Evolutionary conservation across 2,329 filamentous ascomycete species (phyloP), one percentile per base, ranked within the genome.

Genomic region (Colletotrichum salicis): DNA sequence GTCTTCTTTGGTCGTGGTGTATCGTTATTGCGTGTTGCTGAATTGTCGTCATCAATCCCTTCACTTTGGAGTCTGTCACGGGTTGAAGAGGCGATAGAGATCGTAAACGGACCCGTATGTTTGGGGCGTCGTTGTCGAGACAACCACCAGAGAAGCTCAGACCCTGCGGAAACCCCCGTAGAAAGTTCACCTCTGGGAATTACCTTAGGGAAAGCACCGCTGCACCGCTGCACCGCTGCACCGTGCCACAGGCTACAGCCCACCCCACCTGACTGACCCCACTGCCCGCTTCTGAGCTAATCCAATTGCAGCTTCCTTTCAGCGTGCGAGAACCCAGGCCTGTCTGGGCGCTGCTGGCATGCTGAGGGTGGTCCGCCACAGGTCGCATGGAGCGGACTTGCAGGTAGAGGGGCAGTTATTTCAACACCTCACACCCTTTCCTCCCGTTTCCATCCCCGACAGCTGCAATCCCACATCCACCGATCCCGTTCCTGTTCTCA

Each of bases 361-460:
- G 69, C 55, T 64, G 51, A 72, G 45, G 64, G 66, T 66, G 70
- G 67, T 62, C 67, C 70, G 61, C 70, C 70, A 71, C 56, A 48
- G 67, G 70, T 66, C 61, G 66, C 70, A 71, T 67, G 64, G 52
- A 69, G 65, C 59, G 56, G 62, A 59, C 62, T 74, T 87, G 84
- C 87, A 90, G 70, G 83, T 80, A 78, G 75, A 68, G 72, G 64
- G 72, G 69, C 72, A 67, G 67, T 73, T 74, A 72, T 88, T 74
- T 74, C 68, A 81, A 78, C 75, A 74, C 77, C 76, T 79, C 76
- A 70, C 70, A 76, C 70, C 72, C 67, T 69, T 67, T 73, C 75
- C 74, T 77, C 76, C 73, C 72, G 73, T 73, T 81, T 80, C 79
- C 80, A 77, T 82, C 80, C 56, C 67, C 57, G 67, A 71, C 67